Evolutionary conservation across 352 stramenopile genomes (phyloP).

Genomic region (Globisporangium rhizosaccharum): DNA sequence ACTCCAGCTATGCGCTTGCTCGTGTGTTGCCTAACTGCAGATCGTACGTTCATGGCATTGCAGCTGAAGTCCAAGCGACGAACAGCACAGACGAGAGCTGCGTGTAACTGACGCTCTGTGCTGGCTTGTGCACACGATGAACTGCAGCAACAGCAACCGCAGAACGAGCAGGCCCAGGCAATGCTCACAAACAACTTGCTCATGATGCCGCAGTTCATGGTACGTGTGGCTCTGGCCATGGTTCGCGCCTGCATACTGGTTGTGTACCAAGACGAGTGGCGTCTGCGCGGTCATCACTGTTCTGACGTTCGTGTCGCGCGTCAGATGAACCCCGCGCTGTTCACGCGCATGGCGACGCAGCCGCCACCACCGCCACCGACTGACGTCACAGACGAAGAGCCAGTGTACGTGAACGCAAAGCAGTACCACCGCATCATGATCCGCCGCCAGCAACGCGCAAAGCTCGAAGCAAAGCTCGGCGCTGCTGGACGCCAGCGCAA

Average conservation of each 20-base stretch:
- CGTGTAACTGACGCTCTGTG: not conserved
- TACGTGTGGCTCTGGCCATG: conserved; percentile 6
- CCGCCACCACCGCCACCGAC: conserved; percentile 18
- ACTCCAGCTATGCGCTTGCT: not conserved
- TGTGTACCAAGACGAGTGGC: too few relatives aligned
- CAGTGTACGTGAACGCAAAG: conserved; percentile 89
- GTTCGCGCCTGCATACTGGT: too few relatives aligned
- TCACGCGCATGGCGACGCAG: conserved; percentile 40
- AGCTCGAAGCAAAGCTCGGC: conserved; percentile 81
- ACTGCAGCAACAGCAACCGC: conserved; percentile 35
- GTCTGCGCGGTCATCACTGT: too few relatives aligned
- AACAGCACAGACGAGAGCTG: not conserved
- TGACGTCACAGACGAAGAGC: conserved; percentile 76
- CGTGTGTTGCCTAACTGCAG: not conserved
- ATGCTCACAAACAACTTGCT: conserved; percentile 49
- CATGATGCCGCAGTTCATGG: conserved; percentile 55
- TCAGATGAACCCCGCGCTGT: conserved; percentile 50
- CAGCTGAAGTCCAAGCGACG: not conserved
- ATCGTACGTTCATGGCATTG: not conserved
- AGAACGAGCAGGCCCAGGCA: conserved; percentile 38
- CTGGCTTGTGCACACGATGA: not conserved
- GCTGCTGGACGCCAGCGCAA: conserved; percentile 70
- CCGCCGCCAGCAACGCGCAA: conserved; percentile 78
- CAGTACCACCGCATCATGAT: conserved; percentile 90
- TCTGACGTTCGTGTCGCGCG: not conserved